These are phyloP conservation scores for Xanthoconium separans DNA, from an alignment of 1,284 basidiomycete genomes.

Conservation along the genomic window DNA sequence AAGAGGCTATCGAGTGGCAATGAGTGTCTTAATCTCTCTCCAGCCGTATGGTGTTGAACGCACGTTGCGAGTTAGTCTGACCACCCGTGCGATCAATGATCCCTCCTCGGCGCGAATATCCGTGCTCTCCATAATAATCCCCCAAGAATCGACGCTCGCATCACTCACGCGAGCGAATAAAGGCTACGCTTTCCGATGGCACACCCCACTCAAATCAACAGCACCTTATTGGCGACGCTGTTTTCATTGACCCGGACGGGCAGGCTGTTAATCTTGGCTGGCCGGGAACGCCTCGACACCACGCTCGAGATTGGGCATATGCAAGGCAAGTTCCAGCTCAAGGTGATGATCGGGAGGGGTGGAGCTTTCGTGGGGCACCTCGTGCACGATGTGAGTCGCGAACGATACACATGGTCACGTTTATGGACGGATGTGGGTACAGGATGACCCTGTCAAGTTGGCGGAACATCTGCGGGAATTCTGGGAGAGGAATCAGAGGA, in stretches of 20 bases:
- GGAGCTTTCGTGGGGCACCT: constrained; percentile 75
- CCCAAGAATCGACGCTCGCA: constrained; percentile 40
- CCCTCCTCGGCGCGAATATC: constrained; percentile 79
- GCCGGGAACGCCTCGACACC: constrained; percentile 89
- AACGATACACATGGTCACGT: too few relatives aligned
- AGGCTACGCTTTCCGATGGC: constrained; percentile 60
- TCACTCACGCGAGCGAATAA: constrained; percentile 31
- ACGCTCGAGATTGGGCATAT: constrained; percentile 98
- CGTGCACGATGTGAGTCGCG: constrained; percentile 77
- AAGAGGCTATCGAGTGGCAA: constrained; percentile 96
- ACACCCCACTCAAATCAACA: constrained; percentile 81
- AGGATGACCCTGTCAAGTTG: constrained; percentile 84
- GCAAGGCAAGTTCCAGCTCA: constrained; percentile 97
- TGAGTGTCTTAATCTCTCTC: constrained; percentile 45
- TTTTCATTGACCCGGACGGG: constrained; percentile 84
- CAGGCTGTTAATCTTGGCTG: constrained; percentile 86
- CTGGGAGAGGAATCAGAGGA: constrained; percentile 86
- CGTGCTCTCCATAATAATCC: constrained; percentile 72
- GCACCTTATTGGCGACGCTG: constrained; percentile 84
- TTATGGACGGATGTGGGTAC: not conserved
- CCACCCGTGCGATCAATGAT: constrained; percentile 72
- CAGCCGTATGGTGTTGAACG: not conserved
- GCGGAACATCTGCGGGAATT: constrained; percentile 86
- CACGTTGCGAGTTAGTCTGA: constrained; percentile 7
- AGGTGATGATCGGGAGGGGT: constrained; percentile 66